Base-by-base conservation (phyloP, 2,329 filamentous ascomycete species). In the Cryoendolithus antarcticus region DNA sequence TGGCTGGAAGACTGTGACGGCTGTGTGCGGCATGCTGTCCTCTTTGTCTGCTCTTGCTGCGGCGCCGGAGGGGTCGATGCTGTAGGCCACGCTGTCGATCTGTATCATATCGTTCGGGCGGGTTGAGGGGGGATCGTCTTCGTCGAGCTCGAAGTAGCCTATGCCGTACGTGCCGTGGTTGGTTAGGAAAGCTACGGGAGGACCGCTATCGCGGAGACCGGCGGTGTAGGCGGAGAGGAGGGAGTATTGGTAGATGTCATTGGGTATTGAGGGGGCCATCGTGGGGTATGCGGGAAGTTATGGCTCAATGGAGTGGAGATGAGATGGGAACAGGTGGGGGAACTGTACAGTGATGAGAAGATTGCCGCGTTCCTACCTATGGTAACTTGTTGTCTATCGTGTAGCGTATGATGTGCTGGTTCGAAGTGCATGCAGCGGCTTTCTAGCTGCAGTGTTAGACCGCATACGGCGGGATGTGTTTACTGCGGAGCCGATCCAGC, bases 161-260 rank as follows among this genome's bases (percentile, higher is more conserved):
- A 65, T 56, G 46, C 63, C 63, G 46, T 66, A 56, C 9, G 59
- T 61, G 43, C 63, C 63, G 42, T 66, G 61, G 30, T 60, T 59
- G n/a, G 57, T 56, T 2, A 66, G 55, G 46, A 62, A 59, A 9
- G 55, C 49, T 13, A 44, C 53, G 19, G 44, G 59, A 38, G 48
- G 57, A 28, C 45, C 62, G 48, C 48, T 61, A 44, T 48, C 52
- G 29, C 50, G 56, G 34, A 64, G 59, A 9, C 60, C 60, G 9
- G 55, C 52, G 8, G 53, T 51, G 38, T 59, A 55, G 19, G 63
- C 63, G 8, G 58, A 51, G 24, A 48, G 49, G 15, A 62, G 58
- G 28, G 61, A 63, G 52, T 60, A 65, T 42, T 65, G 63, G 46
- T 62, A 65, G 44, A 66, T 61, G 47, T 65, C 63, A 53, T 66